Conservation (phyloP, 139 green algal genomes). For the Micromonas commoda region DNA sequence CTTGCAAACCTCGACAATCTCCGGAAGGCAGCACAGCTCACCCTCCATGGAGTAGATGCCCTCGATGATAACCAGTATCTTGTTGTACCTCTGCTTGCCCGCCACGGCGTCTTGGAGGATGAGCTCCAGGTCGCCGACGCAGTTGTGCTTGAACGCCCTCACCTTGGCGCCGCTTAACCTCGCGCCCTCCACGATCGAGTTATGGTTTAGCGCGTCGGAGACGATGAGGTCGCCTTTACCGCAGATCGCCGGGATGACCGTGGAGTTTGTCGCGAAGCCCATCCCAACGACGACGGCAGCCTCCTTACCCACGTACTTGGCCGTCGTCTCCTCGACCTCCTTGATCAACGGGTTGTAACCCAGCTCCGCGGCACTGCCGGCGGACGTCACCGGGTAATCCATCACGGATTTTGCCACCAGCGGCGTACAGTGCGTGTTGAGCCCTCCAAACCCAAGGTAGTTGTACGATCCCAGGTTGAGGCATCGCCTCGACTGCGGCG, state of each 20-base stretch:
- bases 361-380: conserved; percentile 11
- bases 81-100: conserved; percentile 87
- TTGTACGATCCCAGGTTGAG: conserved; percentile 98
- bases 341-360: not conserved
- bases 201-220: conserved; percentile 93
- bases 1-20: conserved; percentile 86
- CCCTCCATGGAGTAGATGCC: conserved; percentile 99
- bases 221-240: conserved; percentile 79
- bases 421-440: conserved; percentile 90
- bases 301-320: conserved; percentile 81
- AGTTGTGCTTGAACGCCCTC: conserved; percentile 59
- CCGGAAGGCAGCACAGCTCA: conserved; percentile 72
- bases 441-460: conserved; percentile 94
- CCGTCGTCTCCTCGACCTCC: conserved; percentile 77
- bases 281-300: conserved; percentile 89
- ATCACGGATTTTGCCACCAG: conserved; percentile 61
- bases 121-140: conserved; percentile 75
- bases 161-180: conserved; percentile 73
- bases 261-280: conserved; percentile 96
- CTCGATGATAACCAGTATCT: conserved; percentile 94
- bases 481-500: conserved; percentile 44
- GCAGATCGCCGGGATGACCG: conserved; percentile 77
- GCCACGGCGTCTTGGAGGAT: conserved; percentile 79
- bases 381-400: conserved; percentile 33
- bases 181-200: conserved; percentile 85